Percentiles rank a stretch among this genome's conserved stretches.
phyloP scores from a whole-genome alignment of 345 rosid genomes.

The Eucalyptus tenuipes region DNA sequence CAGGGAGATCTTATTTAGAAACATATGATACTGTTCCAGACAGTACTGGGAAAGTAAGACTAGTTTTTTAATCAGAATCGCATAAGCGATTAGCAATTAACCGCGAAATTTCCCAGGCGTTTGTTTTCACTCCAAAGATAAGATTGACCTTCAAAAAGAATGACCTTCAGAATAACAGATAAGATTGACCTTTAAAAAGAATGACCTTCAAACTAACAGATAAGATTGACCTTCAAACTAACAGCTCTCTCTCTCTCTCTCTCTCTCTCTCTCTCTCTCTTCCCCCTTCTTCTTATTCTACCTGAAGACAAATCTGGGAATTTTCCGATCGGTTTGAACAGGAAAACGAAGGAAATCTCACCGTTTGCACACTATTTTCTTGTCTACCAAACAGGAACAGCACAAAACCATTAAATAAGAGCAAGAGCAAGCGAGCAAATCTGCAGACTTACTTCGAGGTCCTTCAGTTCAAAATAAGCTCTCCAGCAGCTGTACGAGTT shows the following conservation, averaged over 20 bases:
- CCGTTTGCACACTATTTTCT: background rate
- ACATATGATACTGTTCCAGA: background rate
- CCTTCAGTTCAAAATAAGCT: constrained; percentile 75
- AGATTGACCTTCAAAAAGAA: background rate
- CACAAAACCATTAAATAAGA: background rate
- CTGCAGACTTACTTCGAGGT: constrained; percentile 42
- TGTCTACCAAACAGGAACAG: background rate
- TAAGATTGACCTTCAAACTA: background rate
- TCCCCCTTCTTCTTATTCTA: background rate
- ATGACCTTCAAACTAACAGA: background rate
- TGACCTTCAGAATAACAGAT: background rate
- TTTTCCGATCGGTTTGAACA: background rate
- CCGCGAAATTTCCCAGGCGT: background rate
- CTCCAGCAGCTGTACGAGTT: constrained; percentile 77
- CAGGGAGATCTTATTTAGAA: background rate
- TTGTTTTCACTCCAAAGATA: background rate
- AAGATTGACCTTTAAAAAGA: background rate
- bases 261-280: background rate
- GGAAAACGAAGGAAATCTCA: background rate
- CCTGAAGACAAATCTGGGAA: background rate
- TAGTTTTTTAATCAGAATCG: background rate
- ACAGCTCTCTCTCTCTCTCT: background rate
- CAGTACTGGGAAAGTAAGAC: background rate
- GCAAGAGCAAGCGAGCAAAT: background rate
- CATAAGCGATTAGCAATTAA: background rate